phyloP scores from a whole-genome alignment of 2,329 filamentous ascomycete genomes.

The Stagonosporopsis vannaccii region DNA sequence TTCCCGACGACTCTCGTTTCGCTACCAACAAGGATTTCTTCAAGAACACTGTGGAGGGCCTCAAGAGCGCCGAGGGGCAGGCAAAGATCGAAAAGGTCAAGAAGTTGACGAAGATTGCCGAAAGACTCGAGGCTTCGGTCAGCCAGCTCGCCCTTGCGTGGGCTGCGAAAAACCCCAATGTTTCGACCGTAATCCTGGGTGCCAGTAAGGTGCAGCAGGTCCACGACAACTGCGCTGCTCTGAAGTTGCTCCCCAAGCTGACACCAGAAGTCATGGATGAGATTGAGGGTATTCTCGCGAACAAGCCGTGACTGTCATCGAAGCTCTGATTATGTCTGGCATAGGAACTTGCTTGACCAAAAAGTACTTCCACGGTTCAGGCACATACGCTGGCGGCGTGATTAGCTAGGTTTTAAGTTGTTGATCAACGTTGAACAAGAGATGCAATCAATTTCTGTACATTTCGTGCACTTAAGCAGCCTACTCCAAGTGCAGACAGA shows the following conservation, averaged over 20 bases:
- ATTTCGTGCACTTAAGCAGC: not conserved
- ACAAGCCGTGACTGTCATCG: constrained; percentile 45
- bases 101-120: constrained; percentile 59
- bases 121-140: constrained; percentile 57
- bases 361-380: not conserved
- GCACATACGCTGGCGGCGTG: not conserved
- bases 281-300: constrained; percentile 50
- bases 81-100: constrained; percentile 66
- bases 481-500: too few relatives aligned
- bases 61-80: constrained; percentile 59
- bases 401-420: not conserved
- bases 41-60: constrained; percentile 61
- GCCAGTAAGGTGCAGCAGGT: constrained; percentile 60
- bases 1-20: constrained; percentile 67
- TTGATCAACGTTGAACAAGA: not conserved
- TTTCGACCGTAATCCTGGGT: constrained; percentile 64
- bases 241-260: constrained; percentile 52
- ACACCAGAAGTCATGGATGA: constrained; percentile 51
- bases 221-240: constrained; percentile 57
- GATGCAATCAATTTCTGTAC: not conserved
- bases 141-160: constrained; percentile 66
- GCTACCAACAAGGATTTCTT: constrained; percentile 66
- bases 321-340: constrained; percentile 4
- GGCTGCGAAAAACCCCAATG: constrained; percentile 66
- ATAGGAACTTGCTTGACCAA: not conserved